Evolutionary conservation across 2,329 filamentous ascomycete species (phyloP).

Genomic region (Xylariaceae sp.): DNA sequence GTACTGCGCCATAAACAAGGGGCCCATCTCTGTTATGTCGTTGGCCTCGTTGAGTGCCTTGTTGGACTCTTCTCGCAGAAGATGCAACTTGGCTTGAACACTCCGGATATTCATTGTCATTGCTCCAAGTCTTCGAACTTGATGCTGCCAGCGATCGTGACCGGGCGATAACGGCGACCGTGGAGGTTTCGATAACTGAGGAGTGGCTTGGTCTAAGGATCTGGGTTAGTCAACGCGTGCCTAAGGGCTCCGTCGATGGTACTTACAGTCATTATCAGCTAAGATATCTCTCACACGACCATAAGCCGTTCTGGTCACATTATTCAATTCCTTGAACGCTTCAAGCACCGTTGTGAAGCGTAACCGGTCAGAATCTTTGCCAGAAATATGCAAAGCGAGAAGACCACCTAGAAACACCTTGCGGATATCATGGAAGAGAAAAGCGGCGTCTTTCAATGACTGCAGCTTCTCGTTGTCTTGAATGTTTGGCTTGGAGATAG

Average conservation of each 20-base stretch:
- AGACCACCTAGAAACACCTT: constrained; percentile 88
- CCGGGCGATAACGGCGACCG: constrained; percentile 64
- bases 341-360: constrained; percentile 79
- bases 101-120: constrained; percentile 88
- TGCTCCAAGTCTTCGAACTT: constrained; percentile 83
- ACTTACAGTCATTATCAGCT: constrained; percentile 75
- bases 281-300: constrained; percentile 67
- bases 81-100: constrained; percentile 89
- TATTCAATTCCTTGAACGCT: constrained; percentile 65
- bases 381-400: constrained; percentile 79
- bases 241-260: not conserved
- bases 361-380: constrained; percentile 70
- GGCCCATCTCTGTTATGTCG: constrained; percentile 72
- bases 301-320: constrained; percentile 60
- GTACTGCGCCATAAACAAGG: constrained; percentile 80
- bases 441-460: constrained; percentile 76
- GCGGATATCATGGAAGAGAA: constrained; percentile 74
- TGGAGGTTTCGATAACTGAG: constrained; percentile 50
- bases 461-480: constrained; percentile 78
- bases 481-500: constrained; percentile 62
- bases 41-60: constrained; percentile 70
- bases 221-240: too few relatives aligned
- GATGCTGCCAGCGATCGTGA: constrained; percentile 81
- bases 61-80: constrained; percentile 87
- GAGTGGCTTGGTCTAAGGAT: too few relatives aligned